phyloP scores from a whole-genome alignment of 345 rosid species.

The Clarkia xantiana region DNA sequence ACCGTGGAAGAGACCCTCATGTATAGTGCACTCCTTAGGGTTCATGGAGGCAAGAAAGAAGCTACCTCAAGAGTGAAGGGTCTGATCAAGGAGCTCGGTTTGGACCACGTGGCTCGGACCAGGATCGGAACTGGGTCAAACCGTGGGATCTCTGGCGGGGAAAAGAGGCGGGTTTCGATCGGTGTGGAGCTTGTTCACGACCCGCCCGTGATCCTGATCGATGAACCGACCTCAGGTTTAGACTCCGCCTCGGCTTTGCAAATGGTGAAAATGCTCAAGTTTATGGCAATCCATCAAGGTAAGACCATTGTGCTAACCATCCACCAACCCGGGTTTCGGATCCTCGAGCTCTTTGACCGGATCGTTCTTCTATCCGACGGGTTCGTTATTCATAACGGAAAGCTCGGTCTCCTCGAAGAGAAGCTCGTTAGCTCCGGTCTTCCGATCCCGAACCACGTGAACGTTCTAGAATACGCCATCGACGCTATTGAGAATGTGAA shows the following conservation, averaged over 20 bases:
- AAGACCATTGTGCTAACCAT: slow-evolving; percentile 74
- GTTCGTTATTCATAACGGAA: slow-evolving; percentile 40
- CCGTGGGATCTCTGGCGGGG: slow-evolving; percentile 81
- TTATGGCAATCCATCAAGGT: slow-evolving; percentile 50
- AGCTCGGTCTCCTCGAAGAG: slow-evolving; percentile 37
- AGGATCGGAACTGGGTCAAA: slow-evolving; percentile 49
- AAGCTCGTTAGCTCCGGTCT: slow-evolving; percentile 44
- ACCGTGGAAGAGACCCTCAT: slow-evolving; percentile 75
- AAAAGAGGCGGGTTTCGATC: slow-evolving; percentile 73
- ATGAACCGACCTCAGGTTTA: slow-evolving; percentile 94
- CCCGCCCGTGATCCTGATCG: slow-evolving; percentile 67
- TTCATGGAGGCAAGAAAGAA: slow-evolving; percentile 32
- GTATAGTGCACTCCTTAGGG: slow-evolving; percentile 70
- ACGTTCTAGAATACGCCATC: slow-evolving; percentile 77
- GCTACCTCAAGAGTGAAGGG: slow-evolving; percentile 36
- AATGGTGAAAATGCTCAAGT: slow-evolving; percentile 45
- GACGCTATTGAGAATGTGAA: slow-evolving; percentile 40
- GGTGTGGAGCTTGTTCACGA: slow-evolving; percentile 90
- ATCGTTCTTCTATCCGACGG: slow-evolving; percentile 67
- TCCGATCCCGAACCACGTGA: slow-evolving; percentile 47
- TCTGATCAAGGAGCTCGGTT: slow-evolving; percentile 58
- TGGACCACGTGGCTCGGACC: slow-evolving; percentile 42
- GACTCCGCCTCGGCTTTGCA: slow-evolving; percentile 88
- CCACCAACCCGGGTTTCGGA: slow-evolving; percentile 88
- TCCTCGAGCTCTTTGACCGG: slow-evolving; percentile 54